Conservation (phyloP, 2,329 filamentous ascomycete species). For the Penicillium sp. region DNA sequence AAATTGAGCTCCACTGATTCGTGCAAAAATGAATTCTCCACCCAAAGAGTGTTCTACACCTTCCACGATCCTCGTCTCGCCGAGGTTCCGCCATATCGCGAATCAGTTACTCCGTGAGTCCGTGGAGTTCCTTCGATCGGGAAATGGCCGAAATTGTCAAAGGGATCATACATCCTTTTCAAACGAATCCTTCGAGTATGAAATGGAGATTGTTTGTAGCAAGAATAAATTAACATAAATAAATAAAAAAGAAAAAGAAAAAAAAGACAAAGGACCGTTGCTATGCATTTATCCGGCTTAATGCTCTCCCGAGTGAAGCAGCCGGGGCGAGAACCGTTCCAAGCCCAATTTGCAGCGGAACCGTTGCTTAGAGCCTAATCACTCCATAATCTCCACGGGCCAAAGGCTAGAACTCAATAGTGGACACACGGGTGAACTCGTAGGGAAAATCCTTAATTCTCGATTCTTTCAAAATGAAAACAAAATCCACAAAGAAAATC, state of each 20-base stretch:
- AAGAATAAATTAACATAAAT: too few species aligned
- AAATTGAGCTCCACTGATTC: slow-evolving; percentile 1
- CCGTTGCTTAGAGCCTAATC: not conserved
- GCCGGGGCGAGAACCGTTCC: not conserved
- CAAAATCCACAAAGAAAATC: not conserved
- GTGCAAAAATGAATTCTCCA: slow-evolving; percentile 3
- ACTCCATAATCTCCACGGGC: not conserved
- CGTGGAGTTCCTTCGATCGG: not conserved
- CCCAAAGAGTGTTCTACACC: not conserved
- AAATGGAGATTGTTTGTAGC: too few species aligned
- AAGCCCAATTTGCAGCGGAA: not conserved
- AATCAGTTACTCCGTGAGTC: not conserved
- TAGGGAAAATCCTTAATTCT: not conserved
- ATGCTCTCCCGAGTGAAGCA: not conserved
- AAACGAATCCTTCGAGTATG: too few species aligned
- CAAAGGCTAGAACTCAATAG: not conserved
- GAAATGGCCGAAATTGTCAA: not conserved
- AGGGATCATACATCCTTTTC: not conserved
- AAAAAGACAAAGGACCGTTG: not conserved
- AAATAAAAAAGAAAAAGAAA: not conserved
- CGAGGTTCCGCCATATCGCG: not conserved
- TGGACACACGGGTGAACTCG: not conserved
- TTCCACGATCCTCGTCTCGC: not conserved
- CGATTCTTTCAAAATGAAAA: not conserved
- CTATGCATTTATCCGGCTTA: slow-evolving; percentile 1